These are phyloP conservation scores for Crithidia sp. DNA, from an alignment of 208 protist genomes.

Conservation along the genomic window DNA sequence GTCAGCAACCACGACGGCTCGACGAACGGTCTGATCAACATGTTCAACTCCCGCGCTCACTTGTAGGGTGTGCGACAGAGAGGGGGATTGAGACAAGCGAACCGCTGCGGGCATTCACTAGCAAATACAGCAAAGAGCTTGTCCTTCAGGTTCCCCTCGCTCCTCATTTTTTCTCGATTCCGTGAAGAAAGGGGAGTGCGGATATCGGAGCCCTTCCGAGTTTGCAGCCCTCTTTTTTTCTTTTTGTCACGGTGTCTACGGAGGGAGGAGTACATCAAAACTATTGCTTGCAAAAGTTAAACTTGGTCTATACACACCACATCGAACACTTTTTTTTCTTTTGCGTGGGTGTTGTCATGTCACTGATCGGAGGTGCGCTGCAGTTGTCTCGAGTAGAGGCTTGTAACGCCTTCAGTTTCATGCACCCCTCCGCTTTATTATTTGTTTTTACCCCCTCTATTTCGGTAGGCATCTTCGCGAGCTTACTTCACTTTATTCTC, in stretches of 20 bases:
- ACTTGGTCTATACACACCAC: background rate
- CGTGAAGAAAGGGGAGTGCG: background rate
- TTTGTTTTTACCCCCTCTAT: background rate
- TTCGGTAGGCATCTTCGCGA: background rate
- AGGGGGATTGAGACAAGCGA: background rate
- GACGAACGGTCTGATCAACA: slow-evolving; percentile 96
- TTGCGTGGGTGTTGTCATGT: background rate
- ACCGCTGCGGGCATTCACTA: background rate
- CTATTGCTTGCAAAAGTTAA: background rate
- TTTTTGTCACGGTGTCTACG: background rate
- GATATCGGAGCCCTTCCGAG: background rate
- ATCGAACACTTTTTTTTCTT: background rate
- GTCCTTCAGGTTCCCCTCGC: slow-evolving; percentile 6
- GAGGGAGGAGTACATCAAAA: slow-evolving; percentile 3
- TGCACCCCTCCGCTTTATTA: background rate
- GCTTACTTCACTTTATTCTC: background rate
- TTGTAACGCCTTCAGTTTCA: background rate
- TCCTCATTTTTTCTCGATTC: slow-evolving; percentile 8
- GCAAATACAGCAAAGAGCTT: background rate
- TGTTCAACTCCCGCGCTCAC: slow-evolving; percentile 83
- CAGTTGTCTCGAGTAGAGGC: background rate
- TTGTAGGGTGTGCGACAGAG: slow-evolving; percentile 36
- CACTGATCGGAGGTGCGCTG: background rate
- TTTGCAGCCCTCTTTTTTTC: background rate
- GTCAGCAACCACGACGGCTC: slow-evolving; percentile 91